Percentiles rank a stretch among this genome's conserved stretches.
Evolutionary conservation across 1,139 yeast species (phyloP).

Genomic region (Suhomyces coccinellae): DNA sequence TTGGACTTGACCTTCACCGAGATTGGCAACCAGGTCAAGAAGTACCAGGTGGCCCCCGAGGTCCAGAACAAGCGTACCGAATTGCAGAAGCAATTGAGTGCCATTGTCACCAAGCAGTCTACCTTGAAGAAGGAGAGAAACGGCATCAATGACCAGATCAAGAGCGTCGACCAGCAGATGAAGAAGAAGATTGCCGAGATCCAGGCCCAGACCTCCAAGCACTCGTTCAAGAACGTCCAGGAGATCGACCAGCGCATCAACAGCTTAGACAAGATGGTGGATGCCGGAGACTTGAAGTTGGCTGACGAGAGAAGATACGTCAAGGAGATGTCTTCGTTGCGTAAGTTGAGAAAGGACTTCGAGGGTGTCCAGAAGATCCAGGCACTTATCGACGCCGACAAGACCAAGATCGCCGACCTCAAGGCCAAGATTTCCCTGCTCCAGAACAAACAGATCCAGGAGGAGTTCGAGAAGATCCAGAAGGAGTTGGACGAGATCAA

Average conservation of each 20-base stretch:
- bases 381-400: constrained; percentile 77
- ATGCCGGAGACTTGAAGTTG: constrained; percentile 77
- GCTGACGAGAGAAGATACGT: constrained; percentile 89
- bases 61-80: constrained; percentile 58
- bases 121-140: constrained; percentile 70
- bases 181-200: constrained; percentile 80
- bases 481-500: constrained; percentile 61
- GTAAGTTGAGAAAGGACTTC: constrained; percentile 81
- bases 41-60: constrained; percentile 43
- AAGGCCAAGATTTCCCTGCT: constrained; percentile 64
- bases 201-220: constrained; percentile 68
- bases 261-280: constrained; percentile 71
- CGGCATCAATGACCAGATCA: constrained; percentile 69
- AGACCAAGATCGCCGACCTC: constrained; percentile 71
- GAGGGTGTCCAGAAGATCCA: constrained; percentile 73
- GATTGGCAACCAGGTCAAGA: constrained; percentile 44
- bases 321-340: constrained; percentile 81
- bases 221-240: constrained; percentile 65
- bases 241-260: constrained; percentile 78
- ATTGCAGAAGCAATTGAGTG: constrained; percentile 65
- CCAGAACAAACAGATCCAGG: constrained; percentile 64
- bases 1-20: constrained; percentile 55
- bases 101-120: constrained; percentile 65
- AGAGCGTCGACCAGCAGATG: constrained; percentile 65
- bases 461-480: constrained; percentile 61